Conservation (phyloP, 371 early-diverging fungal species). For the Polyrhizophydium stewartii region DNA sequence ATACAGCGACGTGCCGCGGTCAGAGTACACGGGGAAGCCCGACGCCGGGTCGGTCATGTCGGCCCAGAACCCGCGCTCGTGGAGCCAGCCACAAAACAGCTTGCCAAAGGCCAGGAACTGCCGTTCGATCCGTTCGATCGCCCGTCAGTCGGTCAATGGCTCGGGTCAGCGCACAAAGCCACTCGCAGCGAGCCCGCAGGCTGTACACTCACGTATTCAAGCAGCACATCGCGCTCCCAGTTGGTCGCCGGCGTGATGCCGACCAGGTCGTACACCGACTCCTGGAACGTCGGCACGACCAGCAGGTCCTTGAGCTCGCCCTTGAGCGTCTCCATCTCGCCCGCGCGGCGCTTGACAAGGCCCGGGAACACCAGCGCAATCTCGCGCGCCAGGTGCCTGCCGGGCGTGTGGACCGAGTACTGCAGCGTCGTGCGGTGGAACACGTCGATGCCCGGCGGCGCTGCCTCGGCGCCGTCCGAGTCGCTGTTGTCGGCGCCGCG, state of each 20-base stretch:
- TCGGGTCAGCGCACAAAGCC: too few species aligned
- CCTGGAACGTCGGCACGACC: constrained; percentile 77
- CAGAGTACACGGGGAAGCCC: constrained; percentile 69
- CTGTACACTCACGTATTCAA: constrained; percentile 72
- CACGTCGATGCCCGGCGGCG: too few species aligned
- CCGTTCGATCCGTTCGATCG: too few species aligned
- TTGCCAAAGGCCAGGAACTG: constrained; percentile 50
- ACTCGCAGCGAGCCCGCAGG: too few species aligned
- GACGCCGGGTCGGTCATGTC: constrained; percentile 93
- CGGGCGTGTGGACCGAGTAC: constrained; percentile 52
- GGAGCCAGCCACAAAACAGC: constrained; percentile 48
- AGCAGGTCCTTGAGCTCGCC: constrained; percentile 46
- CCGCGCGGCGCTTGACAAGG: constrained; percentile 40
- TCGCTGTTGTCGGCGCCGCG: too few species aligned
- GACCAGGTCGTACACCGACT: constrained; percentile 69
- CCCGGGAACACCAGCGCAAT: constrained; percentile 55
- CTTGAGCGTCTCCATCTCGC: constrained; percentile 57
- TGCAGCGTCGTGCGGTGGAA: constrained; percentile 1
- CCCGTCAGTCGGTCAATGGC: too few species aligned
- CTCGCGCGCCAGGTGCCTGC: constrained; percentile 50
- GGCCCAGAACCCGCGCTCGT: constrained; percentile 70
- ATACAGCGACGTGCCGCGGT: constrained; percentile 69
- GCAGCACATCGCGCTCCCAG: constrained; percentile 70
- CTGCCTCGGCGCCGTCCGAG: too few species aligned
- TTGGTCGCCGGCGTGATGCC: constrained; percentile 65